These are phyloP conservation scores for Pseudomonodictys pantanalensis DNA, from an alignment of 495 filamentous ascomycete species.

Conservation along the genomic window DNA sequence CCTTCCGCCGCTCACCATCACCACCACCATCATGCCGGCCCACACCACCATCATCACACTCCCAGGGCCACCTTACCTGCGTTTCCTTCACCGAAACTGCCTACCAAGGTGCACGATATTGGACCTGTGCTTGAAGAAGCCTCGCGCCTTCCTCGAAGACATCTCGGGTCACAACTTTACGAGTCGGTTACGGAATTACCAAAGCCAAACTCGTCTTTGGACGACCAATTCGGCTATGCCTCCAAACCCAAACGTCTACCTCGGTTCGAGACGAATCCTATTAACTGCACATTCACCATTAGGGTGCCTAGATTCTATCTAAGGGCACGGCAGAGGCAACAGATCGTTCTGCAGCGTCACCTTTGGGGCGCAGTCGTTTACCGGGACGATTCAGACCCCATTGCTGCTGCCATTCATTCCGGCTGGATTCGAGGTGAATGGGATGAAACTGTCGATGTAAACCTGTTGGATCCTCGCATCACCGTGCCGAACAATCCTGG, in stretches of 20 bases:
- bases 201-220: constrained; percentile 45
- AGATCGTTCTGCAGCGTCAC: constrained; percentile 72
- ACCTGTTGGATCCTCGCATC: constrained; percentile 63
- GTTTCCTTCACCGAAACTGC: constrained; percentile 55
- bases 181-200: constrained; percentile 50
- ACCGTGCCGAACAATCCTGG: constrained; percentile 39
- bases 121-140: constrained; percentile 67
- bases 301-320: constrained; percentile 81
- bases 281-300: constrained; percentile 83
- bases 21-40: constrained; percentile 43
- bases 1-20: constrained; percentile 34
- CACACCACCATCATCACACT: constrained; percentile 47
- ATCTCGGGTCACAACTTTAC: constrained; percentile 72
- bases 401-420: constrained; percentile 89
- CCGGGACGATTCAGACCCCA: constrained; percentile 90
- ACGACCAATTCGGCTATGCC: constrained; percentile 63
- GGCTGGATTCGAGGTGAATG: constrained; percentile 90
- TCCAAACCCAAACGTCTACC: constrained; percentile 74
- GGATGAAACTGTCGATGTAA: constrained; percentile 68
- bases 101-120: constrained; percentile 54
- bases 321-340: constrained; percentile 62
- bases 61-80: constrained; percentile 36
- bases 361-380: constrained; percentile 94
- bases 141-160: constrained; percentile 66
- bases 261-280: constrained; percentile 70